Conservation (phyloP, 495 filamentous ascomycete species). For the Penicillium canariense region DNA sequence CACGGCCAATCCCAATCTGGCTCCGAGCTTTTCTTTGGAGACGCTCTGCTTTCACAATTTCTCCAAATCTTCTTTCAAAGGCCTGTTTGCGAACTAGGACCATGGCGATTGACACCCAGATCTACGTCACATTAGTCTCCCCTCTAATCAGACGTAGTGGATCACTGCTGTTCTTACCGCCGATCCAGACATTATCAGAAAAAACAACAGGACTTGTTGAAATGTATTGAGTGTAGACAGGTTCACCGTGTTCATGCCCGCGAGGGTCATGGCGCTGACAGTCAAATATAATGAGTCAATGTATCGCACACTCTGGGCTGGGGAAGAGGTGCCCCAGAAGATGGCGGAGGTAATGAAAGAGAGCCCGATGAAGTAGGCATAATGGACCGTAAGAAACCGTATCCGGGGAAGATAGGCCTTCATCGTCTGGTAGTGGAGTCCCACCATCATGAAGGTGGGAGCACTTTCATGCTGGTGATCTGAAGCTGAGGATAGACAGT, state of each 20-base stretch:
- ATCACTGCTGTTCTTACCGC: not conserved
- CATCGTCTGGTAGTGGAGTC: not conserved
- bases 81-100: not conserved
- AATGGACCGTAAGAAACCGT: constrained; percentile 1
- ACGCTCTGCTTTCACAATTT: constrained; percentile 1
- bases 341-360: not conserved
- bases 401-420: not conserved
- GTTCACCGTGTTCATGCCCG: constrained; percentile 7
- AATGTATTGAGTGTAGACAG: constrained; percentile 5
- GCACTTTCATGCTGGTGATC: not conserved
- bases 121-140: not conserved
- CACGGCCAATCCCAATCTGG: not conserved
- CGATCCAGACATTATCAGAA: constrained; percentile 2
- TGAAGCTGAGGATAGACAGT: not conserved
- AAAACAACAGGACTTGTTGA: not conserved
- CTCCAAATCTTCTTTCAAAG: not conserved
- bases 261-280: constrained; percentile 5
- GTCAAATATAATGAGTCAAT: constrained; percentile 3
- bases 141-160: not conserved
- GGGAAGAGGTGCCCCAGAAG: constrained; percentile 4
- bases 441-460: not conserved
- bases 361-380: constrained; percentile 5
- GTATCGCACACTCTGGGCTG: constrained; percentile 2
- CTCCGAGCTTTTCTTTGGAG: not conserved
- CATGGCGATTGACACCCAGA: constrained; percentile 5